phyloP scores from a whole-genome alignment of 2,329 filamentous ascomycete species.

The Pseudocercospora pini-densiflorae region DNA sequence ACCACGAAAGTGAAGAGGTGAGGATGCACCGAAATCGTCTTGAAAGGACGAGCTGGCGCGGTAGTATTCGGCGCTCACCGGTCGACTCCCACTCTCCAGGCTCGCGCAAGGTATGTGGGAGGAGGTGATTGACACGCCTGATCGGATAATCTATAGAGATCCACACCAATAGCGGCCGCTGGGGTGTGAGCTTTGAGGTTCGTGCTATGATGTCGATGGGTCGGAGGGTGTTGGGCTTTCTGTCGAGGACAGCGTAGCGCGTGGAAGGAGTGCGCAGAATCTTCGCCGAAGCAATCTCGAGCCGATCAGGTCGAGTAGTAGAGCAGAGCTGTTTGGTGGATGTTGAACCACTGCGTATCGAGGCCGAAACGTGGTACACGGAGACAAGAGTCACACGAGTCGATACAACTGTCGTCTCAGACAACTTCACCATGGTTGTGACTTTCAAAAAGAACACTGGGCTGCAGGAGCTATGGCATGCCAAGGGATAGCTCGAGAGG shows the following conservation, averaged over 20 bases:
- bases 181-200: conserved; percentile 46
- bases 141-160: conserved; percentile 58
- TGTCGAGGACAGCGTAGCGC: conserved; percentile 44
- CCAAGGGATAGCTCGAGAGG: conserved; percentile 34
- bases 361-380: conserved; percentile 28
- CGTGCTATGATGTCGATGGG: conserved; percentile 52
- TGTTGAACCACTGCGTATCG: conserved; percentile 29
- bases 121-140: conserved; percentile 71
- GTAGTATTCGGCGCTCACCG: conserved; percentile 60
- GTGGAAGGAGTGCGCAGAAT: conserved; percentile 56
- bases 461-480: conserved; percentile 39
- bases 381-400: conserved; percentile 25
- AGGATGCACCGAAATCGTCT: conserved; percentile 17
- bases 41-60: conserved; percentile 23
- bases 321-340: conserved; percentile 11
- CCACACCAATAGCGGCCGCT: conserved; percentile 57
- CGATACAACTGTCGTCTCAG: conserved; percentile 36
- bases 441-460: conserved; percentile 27
- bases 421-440: conserved; percentile 17
- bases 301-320: conserved; percentile 9
- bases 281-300: conserved; percentile 40
- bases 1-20: conserved; percentile 25
- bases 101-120: conserved; percentile 42
- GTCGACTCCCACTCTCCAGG: conserved; percentile 56
- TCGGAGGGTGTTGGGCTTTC: conserved; percentile 51